Evolutionary conservation across 345 rosid genomes (phyloP), one percentile per base, ranked within the genome.

Genomic region (Jatropha curcas): DNA sequence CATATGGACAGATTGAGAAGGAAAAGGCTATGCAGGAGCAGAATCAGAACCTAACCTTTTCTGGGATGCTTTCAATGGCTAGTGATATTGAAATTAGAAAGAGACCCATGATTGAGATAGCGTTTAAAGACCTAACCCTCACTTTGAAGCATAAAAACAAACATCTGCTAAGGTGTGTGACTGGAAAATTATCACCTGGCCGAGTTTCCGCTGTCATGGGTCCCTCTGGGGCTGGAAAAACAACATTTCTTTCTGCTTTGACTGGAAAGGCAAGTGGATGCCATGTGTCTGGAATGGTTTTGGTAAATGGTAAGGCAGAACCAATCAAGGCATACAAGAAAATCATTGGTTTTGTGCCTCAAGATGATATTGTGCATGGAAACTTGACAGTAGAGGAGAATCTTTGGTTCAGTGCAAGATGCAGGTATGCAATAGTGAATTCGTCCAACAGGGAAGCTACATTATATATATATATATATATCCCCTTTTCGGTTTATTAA

Each of bases 361-460:
- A 96, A 73, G 99, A 96, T 77, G 99, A 96, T 75, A 96, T 93
- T 30, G 99, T 96, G 73, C 99, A 96, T 73, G 99, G 99, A 65
- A 96, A 96, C 90, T 84, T 96, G 82, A 88, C 97, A 1, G 97
- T 96, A 72, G 96, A 88, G 81, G 99, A 96, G 76, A 96, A 96
- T 78, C 97, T 93, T 50, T 91, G 98, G 97, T 96, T 96, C 83
- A 96, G 98, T 69, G 98, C 99, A 76, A 87, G 96, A 83, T 96
- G 99, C 97, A 91, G 99, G 98, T 91, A 86, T 67, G 78, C 62
- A 27, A 16, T 19, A 59, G 4, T 59, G 33, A 45, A 46, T 39
- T 72, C 65, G 41, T 53, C 24, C 65, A 30, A 14, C 24, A 48
- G 20, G 53, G 53, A 33, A 33, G 50, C 34, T 50, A 13, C 61